Percentiles rank a stretch among this genome's conserved stretches.
Conservation (phyloP, 768 basidiomycete genomes). For the Mrakia gelida region DNA sequence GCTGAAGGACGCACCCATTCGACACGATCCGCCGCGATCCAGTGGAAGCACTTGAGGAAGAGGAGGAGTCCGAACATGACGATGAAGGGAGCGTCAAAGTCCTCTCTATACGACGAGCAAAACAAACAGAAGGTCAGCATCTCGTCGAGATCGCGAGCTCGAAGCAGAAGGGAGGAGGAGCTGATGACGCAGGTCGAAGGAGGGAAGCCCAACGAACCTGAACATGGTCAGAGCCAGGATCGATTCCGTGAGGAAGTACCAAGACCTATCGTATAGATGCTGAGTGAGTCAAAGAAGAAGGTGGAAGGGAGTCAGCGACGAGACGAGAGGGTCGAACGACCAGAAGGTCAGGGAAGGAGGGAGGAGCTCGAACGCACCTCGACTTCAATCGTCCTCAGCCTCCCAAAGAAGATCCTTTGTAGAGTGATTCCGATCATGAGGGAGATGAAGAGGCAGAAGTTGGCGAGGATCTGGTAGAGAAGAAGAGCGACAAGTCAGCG, state of each 20-base stretch:
- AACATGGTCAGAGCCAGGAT: slow-evolving; percentile 96
- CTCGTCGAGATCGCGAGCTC: neutral
- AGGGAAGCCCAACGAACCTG: slow-evolving; percentile 45
- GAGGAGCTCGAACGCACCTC: slow-evolving; percentile 59
- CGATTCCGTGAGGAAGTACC: slow-evolving; percentile 98
- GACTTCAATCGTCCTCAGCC: slow-evolving; percentile 77
- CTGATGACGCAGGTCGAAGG: too few species aligned
- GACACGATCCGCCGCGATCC: slow-evolving; percentile 89
- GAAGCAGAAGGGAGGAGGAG: neutral
- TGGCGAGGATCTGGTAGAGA: slow-evolving; percentile 68
- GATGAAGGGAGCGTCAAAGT: slow-evolving; percentile 55
- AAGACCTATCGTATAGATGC: slow-evolving; percentile 91
- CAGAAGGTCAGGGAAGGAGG: neutral
- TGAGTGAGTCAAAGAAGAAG: slow-evolving; percentile 42
- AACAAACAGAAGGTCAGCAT: neutral
- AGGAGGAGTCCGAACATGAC: slow-evolving; percentile 91
- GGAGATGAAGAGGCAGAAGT: slow-evolving; percentile 76
- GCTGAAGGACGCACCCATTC: slow-evolving; percentile 68
- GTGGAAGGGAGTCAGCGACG: slow-evolving; percentile 12
- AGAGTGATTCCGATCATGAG: slow-evolving; percentile 70
- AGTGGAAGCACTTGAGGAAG: slow-evolving; percentile 96
- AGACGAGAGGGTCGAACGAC: neutral
- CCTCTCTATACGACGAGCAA: slow-evolving; percentile 36
- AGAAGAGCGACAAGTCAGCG: slow-evolving; percentile 11
- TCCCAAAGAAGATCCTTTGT: slow-evolving; percentile 86